phyloP scores from a whole-genome alignment of 345 rosid genomes.

The Mangifera indica region DNA sequence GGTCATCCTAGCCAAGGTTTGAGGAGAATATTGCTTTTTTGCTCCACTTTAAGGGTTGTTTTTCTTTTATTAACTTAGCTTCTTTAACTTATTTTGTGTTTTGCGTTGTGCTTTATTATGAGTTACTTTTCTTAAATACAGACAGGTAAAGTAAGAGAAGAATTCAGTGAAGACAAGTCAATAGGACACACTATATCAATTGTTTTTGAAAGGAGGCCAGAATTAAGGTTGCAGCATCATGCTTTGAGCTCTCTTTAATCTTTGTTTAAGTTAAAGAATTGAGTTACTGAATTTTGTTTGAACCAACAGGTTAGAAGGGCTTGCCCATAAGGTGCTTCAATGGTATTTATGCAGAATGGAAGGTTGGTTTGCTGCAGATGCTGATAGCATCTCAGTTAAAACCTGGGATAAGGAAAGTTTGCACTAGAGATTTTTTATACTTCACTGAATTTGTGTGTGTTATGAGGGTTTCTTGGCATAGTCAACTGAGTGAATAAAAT shows the following conservation, averaged over 20 bases:
- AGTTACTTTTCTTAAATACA: slow-evolving; percentile 37
- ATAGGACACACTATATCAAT: slow-evolving; percentile 64
- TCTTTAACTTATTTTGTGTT: background rate
- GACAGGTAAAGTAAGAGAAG: slow-evolving; percentile 73
- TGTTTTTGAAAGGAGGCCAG: slow-evolving; percentile 74
- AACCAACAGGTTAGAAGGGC: slow-evolving; percentile 66
- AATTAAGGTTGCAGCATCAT: slow-evolving; percentile 55
- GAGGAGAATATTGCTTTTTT: background rate
- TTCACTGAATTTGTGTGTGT: background rate
- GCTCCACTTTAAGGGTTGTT: background rate
- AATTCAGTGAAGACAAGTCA: slow-evolving; percentile 68
- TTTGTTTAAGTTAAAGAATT: background rate
- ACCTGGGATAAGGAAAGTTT: slow-evolving; percentile 82
- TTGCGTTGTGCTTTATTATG: slow-evolving; percentile 9
- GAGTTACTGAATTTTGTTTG: slow-evolving; percentile 12
- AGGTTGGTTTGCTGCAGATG: slow-evolving; percentile 99
- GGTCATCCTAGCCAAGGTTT: background rate
- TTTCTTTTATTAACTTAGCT: background rate
- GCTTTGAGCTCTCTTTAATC: background rate
- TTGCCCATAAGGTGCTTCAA: slow-evolving; percentile 77
- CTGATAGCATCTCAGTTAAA: slow-evolving; percentile 82
- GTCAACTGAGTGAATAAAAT: too few relatives aligned
- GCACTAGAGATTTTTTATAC: background rate
- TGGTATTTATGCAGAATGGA: slow-evolving; percentile 99
- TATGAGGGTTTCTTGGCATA: background rate